These are phyloP conservation scores for Backusella tarrabulga DNA, from an alignment of 192 early-diverging fungal genomes.

Conservation along the genomic window DNA sequence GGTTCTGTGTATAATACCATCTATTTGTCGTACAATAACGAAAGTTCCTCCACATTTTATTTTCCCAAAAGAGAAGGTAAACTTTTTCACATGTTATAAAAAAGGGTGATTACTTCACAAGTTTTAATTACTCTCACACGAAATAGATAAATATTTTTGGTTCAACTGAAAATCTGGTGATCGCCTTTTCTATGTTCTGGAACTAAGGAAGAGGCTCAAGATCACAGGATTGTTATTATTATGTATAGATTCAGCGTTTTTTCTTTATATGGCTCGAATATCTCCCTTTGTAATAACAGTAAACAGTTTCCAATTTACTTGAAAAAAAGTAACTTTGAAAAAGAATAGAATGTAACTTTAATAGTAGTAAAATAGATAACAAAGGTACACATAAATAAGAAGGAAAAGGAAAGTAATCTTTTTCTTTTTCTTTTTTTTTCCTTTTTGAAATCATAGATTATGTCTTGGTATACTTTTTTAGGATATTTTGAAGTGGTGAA, in stretches of 20 bases:
- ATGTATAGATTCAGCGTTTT: not conserved
- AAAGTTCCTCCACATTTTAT: not conserved
- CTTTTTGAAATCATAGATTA: not conserved
- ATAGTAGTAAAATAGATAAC: too few species aligned
- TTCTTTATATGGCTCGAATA: not conserved
- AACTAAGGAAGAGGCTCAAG: not conserved
- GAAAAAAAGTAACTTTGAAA: not conserved
- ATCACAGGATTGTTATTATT: not conserved
- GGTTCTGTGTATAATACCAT: not conserved
- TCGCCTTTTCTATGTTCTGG: not conserved
- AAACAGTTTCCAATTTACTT: not conserved
- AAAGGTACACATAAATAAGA: not conserved
- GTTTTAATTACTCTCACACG: not conserved
- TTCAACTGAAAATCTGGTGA: not conserved
- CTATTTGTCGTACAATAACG: not conserved
- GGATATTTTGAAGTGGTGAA: not conserved
- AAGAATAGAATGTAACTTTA: not conserved
- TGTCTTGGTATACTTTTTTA: not conserved
- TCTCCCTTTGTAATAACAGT: not conserved
- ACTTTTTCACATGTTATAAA: not conserved
- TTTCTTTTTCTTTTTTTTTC: not conserved
- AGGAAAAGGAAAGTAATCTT: not conserved
- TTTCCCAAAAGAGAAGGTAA: not conserved
- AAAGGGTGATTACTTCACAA: not conserved
- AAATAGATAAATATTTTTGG: not conserved